Conservation (phyloP, 345 rosid genomes). For the Euphorbia tirucalli region DNA sequence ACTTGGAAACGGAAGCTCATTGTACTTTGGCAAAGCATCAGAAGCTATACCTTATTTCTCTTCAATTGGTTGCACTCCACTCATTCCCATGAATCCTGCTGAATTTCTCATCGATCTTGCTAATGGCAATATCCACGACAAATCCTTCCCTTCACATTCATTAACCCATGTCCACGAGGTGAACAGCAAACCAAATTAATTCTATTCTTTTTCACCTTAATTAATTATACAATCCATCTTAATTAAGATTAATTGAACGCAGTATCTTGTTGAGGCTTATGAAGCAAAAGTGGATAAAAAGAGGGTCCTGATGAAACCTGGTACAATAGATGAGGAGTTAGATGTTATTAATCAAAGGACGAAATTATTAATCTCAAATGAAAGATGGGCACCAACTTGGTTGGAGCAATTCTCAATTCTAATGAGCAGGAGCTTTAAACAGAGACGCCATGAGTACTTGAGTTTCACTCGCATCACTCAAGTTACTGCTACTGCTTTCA, state of each 20-base stretch:
- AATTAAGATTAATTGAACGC: no score
- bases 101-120: constrained; percentile 38
- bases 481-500: constrained; percentile 27
- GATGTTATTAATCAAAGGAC: not conserved
- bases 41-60: constrained; percentile 36
- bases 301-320: not conserved
- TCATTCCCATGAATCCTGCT: constrained; percentile 36
- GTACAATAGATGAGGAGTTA: constrained; percentile 4
- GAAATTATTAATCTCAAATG: constrained; percentile 4
- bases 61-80: constrained; percentile 34
- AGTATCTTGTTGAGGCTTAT: constrained; percentile 30
- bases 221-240: no score
- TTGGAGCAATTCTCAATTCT: constrained; percentile 34
- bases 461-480: constrained; percentile 27
- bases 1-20: constrained; percentile 23
- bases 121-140: constrained; percentile 30
- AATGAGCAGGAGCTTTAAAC: constrained; percentile 25
- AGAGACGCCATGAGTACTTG: constrained; percentile 32
- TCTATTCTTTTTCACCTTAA: not conserved
- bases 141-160: constrained; percentile 27
- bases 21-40: constrained; percentile 33
- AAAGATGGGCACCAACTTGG: constrained; percentile 26
- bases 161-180: constrained; percentile 27
- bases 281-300: constrained; percentile 1
- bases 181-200: not conserved